Evolutionary conservation across 805 yeast genomes (phyloP).

Genomic region (Starmera amethionina): DNA sequence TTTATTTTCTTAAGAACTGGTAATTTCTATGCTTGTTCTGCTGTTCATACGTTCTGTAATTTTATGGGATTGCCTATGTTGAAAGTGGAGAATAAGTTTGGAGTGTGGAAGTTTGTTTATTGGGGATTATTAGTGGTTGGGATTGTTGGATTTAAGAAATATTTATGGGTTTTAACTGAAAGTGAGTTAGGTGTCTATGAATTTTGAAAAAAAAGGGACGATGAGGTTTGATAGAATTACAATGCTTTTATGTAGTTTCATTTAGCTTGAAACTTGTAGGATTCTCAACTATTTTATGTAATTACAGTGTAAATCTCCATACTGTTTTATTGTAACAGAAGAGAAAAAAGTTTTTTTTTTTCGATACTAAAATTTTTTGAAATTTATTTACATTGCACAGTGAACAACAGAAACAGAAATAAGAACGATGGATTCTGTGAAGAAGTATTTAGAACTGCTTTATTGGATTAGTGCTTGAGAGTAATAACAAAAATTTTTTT

Average conservation of each 20-base stretch:
- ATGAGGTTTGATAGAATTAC: too few relatives aligned
- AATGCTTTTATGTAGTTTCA: too few relatives aligned
- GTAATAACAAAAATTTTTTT: background rate
- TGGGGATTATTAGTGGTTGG: constrained; percentile 35
- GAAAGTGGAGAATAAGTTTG: constrained; percentile 7
- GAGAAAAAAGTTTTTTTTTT: too few relatives aligned
- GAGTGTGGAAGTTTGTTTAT: constrained; percentile 25
- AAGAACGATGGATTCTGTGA: background rate
- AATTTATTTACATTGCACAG: too few relatives aligned
- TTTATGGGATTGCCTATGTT: constrained; percentile 54
- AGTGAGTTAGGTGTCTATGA: too few relatives aligned
- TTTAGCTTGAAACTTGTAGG: constrained; percentile 1
- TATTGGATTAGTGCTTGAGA: background rate
- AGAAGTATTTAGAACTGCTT: too few relatives aligned
- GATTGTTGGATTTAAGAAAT: constrained; percentile 23
- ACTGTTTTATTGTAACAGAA: too few relatives aligned
- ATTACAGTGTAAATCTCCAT: too few relatives aligned
- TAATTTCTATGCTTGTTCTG: constrained; percentile 45
- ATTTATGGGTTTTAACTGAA: constrained; percentile 19
- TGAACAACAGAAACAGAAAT: too few relatives aligned
- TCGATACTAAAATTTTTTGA: too few relatives aligned
- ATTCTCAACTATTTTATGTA: too few relatives aligned
- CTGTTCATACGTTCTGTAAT: constrained; percentile 62
- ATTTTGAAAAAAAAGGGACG: too few relatives aligned
- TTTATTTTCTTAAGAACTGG: constrained; percentile 41